Evolutionary conservation across 2,329 filamentous ascomycete genomes (phyloP).

Genomic region (Triangularia verruculosa): DNA sequence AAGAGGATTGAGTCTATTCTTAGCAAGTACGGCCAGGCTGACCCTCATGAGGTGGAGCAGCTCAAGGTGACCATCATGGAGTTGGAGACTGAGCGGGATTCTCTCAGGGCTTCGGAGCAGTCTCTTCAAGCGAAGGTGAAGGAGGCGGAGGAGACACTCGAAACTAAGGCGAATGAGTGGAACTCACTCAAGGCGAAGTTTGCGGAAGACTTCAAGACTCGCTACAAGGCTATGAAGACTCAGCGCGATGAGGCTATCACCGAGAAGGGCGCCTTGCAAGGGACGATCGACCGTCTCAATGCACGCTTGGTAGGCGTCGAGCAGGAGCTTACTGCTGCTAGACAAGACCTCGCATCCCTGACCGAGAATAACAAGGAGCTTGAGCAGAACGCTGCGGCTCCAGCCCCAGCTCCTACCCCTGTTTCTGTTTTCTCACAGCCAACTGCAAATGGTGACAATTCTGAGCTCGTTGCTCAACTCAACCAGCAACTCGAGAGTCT

Average conservation of each 20-base stretch:
- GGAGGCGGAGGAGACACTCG: slow-evolving; percentile 50
- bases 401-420: slow-evolving; percentile 39
- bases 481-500: slow-evolving; percentile 26
- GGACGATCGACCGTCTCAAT: slow-evolving; percentile 46
- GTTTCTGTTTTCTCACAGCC: slow-evolving; percentile 32
- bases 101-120: slow-evolving; percentile 46
- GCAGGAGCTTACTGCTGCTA: slow-evolving; percentile 54
- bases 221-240: slow-evolving; percentile 53
- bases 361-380: slow-evolving; percentile 41
- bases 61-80: slow-evolving; percentile 73
- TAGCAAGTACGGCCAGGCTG: slow-evolving; percentile 91
- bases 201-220: slow-evolving; percentile 60
- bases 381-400: slow-evolving; percentile 38
- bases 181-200: slow-evolving; percentile 50
- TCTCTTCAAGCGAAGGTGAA: slow-evolving; percentile 53
- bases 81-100: slow-evolving; percentile 63
- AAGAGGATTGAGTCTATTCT: slow-evolving; percentile 94
- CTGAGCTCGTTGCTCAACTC: slow-evolving; percentile 38
- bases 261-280: slow-evolving; percentile 52
- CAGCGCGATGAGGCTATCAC: slow-evolving; percentile 51
- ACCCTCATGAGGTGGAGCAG: slow-evolving; percentile 87
- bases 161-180: slow-evolving; percentile 56
- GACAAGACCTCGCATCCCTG: slow-evolving; percentile 34
- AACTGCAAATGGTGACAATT: slow-evolving; percentile 38
- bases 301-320: slow-evolving; percentile 39